These are phyloP conservation scores for Zygotorulaspora danielsina DNA, from an alignment of 805 yeast species.

Conservation along the genomic window DNA sequence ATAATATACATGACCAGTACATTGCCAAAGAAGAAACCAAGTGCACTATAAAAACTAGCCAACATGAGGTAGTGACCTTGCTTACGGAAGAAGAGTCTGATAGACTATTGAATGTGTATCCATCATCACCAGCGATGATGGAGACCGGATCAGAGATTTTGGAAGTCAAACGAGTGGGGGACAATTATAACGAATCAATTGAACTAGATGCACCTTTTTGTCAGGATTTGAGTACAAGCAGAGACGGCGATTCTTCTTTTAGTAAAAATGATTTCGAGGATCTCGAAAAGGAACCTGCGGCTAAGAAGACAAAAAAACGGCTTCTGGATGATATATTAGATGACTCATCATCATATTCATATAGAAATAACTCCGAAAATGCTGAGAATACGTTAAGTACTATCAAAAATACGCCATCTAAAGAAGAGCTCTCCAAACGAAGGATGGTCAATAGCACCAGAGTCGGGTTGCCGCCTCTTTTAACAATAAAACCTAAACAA, in stretches of 20 bases:
- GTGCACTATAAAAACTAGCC: not conserved
- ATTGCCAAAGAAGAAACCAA: too few relatives aligned
- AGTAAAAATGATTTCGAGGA: not conserved
- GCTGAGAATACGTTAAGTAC: constrained; percentile 2
- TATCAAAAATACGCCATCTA: constrained; percentile 22
- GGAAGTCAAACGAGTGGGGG: not conserved
- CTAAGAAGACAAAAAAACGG: constrained; percentile 5
- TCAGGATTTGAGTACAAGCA: constrained; percentile 20
- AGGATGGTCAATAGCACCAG: constrained; percentile 13
- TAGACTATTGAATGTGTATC: constrained; percentile 7
- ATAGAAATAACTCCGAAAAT: not conserved
- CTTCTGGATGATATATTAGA: constrained; percentile 19
- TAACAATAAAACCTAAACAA: not conserved
- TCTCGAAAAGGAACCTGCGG: not conserved
- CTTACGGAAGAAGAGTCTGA: constrained; percentile 7
- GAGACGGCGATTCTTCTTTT: constrained; percentile 1
- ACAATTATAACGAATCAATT: constrained; percentile 11
- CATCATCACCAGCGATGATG: constrained; percentile 17
- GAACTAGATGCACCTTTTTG: constrained; percentile 25
- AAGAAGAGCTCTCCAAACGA: constrained; percentile 19
- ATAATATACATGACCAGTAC: too few relatives aligned
- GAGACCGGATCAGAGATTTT: constrained; percentile 3
- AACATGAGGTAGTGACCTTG: constrained; percentile 9
- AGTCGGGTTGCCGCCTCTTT: not conserved
- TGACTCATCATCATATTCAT: constrained; percentile 12